A percentile compares a stretch with the other conserved stretches of the same genome.
Conservation (phyloP, 345 rosid species). For the Eucalyptus sp. region DNA sequence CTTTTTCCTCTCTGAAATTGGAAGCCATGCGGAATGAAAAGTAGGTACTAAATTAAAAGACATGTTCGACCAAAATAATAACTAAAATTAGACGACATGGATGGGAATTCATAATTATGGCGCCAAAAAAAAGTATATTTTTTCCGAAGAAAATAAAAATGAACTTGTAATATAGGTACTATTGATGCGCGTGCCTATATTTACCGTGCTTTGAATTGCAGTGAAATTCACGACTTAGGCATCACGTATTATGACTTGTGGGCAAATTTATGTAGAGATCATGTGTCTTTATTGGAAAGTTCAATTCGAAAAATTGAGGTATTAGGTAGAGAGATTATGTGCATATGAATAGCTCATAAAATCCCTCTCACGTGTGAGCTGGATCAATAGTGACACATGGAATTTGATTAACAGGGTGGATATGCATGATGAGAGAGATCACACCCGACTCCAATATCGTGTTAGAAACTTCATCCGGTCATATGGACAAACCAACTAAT, state of each 20-base stretch:
- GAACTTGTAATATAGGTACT: no score
- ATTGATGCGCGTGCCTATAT: rapidly evolving
- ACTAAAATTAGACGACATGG: not conserved
- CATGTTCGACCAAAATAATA: not conserved
- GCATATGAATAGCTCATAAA: not conserved
- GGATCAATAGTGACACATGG: rapidly evolving
- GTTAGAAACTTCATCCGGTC: not conserved
- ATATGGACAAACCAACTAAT: not conserved
- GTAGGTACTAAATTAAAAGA: not conserved
- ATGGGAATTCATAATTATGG: not conserved
- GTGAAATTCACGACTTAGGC: not conserved
- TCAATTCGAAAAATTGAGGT: not conserved
- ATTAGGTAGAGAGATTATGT: not conserved
- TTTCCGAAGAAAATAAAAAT: not conserved
- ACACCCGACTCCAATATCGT: rapidly evolving
- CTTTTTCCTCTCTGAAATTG: not conserved
- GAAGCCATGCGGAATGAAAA: not conserved
- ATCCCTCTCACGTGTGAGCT: not conserved
- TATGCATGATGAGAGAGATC: not conserved
- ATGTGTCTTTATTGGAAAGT: not conserved
- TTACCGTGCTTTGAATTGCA: not conserved
- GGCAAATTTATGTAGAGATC: not conserved
- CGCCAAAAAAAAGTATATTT: not conserved
- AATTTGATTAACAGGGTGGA: not conserved
- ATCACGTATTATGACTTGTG: not conserved